Percentiles rank a stretch among this genome's conserved stretches.
Conservation (phyloP, 78 protist genomes). For the Dictyostelium purpureum region DNA sequence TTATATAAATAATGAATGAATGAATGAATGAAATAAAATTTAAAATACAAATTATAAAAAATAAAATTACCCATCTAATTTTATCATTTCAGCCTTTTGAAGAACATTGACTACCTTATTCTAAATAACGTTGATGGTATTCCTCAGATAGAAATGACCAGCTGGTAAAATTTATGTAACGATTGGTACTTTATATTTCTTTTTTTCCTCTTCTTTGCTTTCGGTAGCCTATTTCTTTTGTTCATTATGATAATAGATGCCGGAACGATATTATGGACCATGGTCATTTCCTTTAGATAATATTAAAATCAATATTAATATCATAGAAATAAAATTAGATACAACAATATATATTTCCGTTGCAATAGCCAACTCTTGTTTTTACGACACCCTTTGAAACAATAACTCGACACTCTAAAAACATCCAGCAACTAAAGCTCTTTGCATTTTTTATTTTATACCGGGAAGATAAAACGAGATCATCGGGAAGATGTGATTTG, state of each 20-base stretch:
- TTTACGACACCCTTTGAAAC: constrained; percentile 35
- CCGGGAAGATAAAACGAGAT: no score
- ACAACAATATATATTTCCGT: no score
- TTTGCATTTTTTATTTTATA: background rate
- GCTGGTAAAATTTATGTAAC: constrained; percentile 72
- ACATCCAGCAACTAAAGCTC: constrained; percentile 72
- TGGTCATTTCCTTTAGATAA: no score
- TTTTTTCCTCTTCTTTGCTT: constrained; percentile 32
- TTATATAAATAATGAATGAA: no score
- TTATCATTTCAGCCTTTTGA: constrained; percentile 29
- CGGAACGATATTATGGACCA: constrained; percentile 95
- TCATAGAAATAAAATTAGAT: no score
- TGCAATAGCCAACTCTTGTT: constrained; percentile 62
- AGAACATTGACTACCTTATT: constrained; percentile 62
- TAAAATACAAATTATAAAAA: no score
- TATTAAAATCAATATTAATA: no score
- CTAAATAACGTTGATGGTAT: constrained; percentile 84
- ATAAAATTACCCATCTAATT: no score
- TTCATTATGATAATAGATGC: constrained; percentile 77
- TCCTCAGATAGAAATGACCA: constrained; percentile 79
- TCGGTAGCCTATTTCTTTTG: constrained; percentile 78
- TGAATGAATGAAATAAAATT: no score
- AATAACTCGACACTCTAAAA: constrained; percentile 62
- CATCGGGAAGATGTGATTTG: no score
- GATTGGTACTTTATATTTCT: constrained; percentile 40